These are phyloP conservation scores for Pleodorina starrii DNA, from an alignment of 139 green algal genomes.

Conservation along the genomic window DNA sequence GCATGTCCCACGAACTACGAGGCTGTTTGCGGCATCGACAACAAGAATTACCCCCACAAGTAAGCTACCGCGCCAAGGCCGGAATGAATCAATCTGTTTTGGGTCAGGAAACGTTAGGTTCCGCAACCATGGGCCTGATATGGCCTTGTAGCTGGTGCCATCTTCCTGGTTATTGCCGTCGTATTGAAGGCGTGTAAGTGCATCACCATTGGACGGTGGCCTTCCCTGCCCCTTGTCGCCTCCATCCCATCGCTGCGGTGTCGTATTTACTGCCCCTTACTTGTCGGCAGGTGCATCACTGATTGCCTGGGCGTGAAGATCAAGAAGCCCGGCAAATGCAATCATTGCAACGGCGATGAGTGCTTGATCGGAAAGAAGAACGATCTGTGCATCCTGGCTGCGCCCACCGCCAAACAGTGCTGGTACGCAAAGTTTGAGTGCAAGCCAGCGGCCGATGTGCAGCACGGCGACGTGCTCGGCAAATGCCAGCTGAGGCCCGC, in stretches of 20 bases:
- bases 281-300: background rate
- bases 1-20: background rate
- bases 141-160: background rate
- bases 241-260: background rate
- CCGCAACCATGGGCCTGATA: too few relatives aligned
- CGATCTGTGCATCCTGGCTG: background rate
- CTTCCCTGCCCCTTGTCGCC: background rate
- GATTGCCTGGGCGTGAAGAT: background rate
- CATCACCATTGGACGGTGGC: background rate
- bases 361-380: conserved; percentile 6
- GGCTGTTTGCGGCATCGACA: background rate
- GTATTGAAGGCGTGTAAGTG: background rate
- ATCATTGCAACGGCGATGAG: background rate
- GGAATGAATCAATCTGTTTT: background rate
- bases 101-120: too few relatives aligned
- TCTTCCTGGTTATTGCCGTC: background rate
- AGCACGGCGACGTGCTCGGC: background rate
- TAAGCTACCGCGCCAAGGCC: background rate
- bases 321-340: background rate
- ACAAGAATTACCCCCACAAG: background rate
- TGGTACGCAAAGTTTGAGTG: background rate
- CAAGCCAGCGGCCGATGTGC: background rate
- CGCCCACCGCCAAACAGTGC: background rate
- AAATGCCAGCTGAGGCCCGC: background rate
- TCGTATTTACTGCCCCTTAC: background rate